These are phyloP conservation scores for Phytophthora macrochlamydospora DNA, from an alignment of 352 stramenopile genomes.

Conservation along the genomic window DNA sequence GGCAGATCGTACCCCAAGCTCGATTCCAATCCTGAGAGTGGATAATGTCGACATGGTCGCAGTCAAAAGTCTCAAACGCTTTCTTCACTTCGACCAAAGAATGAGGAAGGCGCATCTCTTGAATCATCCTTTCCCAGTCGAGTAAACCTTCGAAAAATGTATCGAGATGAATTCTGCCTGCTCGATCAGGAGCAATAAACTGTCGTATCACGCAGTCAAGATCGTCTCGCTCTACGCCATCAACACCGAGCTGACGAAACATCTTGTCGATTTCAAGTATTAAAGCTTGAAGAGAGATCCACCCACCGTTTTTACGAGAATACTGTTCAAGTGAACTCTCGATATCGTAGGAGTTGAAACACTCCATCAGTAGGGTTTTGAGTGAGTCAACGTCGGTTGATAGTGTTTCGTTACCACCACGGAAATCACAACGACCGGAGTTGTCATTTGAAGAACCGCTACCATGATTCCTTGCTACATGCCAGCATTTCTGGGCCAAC, in stretches of 20 bases:
- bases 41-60: slow-evolving; percentile 41
- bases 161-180: slow-evolving; percentile 30
- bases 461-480: background rate
- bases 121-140: slow-evolving; percentile 43
- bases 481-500: slow-evolving; percentile 33
- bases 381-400: slow-evolving; percentile 8
- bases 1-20: slow-evolving; percentile 41
- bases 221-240: slow-evolving; percentile 4
- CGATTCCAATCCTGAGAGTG: slow-evolving; percentile 50
- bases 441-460: background rate
- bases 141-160: slow-evolving; percentile 53
- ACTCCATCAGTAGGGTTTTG: slow-evolving; percentile 16
- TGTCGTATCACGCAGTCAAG: background rate
- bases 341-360: slow-evolving; percentile 37
- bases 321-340: slow-evolving; percentile 14
- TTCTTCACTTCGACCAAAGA: slow-evolving; percentile 52
- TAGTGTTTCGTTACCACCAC: background rate
- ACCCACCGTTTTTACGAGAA: slow-evolving; percentile 9
- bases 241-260: slow-evolving; percentile 18
- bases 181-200: too few species aligned
- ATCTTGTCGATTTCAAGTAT: slow-evolving; percentile 27
- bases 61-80: slow-evolving; percentile 56
- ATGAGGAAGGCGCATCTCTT: slow-evolving; percentile 35
- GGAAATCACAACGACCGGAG: background rate
- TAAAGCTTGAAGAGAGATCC: slow-evolving; percentile 14